Percentiles rank a stretch among this genome's conserved stretches.
phyloP scores from a whole-genome alignment of 805 yeast genomes.

The Schwanniomyces sp. region DNA sequence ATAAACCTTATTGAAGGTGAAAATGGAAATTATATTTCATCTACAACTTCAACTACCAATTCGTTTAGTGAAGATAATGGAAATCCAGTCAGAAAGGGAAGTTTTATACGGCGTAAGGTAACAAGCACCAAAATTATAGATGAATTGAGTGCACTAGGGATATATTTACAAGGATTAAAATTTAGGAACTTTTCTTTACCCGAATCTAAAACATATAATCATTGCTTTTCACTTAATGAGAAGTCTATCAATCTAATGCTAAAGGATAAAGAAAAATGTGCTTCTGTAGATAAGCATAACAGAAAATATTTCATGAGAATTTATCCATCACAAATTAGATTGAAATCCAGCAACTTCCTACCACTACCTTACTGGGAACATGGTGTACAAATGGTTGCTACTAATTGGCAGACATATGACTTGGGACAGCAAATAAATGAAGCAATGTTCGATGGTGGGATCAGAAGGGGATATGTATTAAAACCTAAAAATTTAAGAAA shows the following conservation, averaged over 20 bases:
- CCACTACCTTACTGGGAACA: conserved; percentile 79
- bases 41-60: conserved; percentile 36
- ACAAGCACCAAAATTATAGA: conserved; percentile 24
- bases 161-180: conserved; percentile 72
- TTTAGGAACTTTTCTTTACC: conserved; percentile 83
- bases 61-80: conserved; percentile 43
- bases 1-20: conserved; percentile 17
- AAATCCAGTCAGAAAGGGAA: conserved; percentile 9
- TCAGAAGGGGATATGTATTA: conserved; percentile 70
- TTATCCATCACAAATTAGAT: conserved; percentile 80
- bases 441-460: conserved; percentile 67
- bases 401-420: conserved; percentile 95
- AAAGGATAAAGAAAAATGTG: conserved; percentile 55
- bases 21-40: conserved; percentile 15
- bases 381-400: conserved; percentile 94
- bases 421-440: conserved; percentile 85
- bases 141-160: conserved; percentile 60
- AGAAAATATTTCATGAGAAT: conserved; percentile 72
- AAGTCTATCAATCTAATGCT: conserved; percentile 61
- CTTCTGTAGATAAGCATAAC: conserved; percentile 75
- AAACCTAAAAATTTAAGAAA: conserved; percentile 59
- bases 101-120: conserved; percentile 20
- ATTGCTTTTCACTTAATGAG: conserved; percentile 86
- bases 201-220: conserved; percentile 76
- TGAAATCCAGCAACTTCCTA: conserved; percentile 76